Percentiles rank a stretch among this genome's conserved stretches.
Conservation (phyloP, 768 basidiomycete species). For the Tephrocybe sp. region DNA sequence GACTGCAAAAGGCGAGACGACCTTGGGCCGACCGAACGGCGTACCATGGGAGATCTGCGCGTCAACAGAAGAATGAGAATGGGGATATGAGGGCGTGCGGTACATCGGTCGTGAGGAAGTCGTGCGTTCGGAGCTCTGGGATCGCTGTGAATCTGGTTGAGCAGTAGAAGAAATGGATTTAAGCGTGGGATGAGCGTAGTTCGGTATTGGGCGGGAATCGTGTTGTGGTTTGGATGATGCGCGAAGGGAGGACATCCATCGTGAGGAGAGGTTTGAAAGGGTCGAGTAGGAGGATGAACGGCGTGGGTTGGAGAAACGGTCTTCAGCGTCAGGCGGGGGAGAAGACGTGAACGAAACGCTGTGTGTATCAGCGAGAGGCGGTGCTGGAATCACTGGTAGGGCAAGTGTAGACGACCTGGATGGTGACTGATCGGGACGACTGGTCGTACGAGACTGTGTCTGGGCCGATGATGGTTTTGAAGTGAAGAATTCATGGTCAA, state of each 20-base stretch:
- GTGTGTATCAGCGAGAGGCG: constrained; percentile 20
- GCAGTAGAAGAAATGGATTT: constrained; percentile 21
- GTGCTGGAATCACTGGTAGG: constrained; percentile 13
- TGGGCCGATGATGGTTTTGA: constrained; percentile 8
- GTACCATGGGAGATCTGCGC: constrained; percentile 40
- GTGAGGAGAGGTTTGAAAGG: constrained; percentile 45
- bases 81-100: neutral
- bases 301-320: constrained; percentile 5
- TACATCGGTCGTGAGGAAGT: constrained; percentile 1
- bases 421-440: constrained; percentile 28
- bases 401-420: constrained; percentile 27
- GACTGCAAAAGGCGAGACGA: no score
- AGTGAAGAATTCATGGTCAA: constrained; percentile 35
- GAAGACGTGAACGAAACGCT: constrained; percentile 22
- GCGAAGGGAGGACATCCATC: constrained; percentile 50
- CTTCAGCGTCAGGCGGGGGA: constrained; percentile 12
- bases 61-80: constrained; percentile 11
- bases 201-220: neutral
- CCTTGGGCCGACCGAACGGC: constrained; percentile 54
- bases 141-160: neutral
- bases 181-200: constrained; percentile 12
- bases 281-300: constrained; percentile 37
- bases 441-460: constrained; percentile 13
- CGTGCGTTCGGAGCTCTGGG: constrained; percentile 12
- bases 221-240: constrained; percentile 13